A percentile compares a stretch with the other conserved stretches of the same genome.
Conservation (phyloP, 2,329 filamentous ascomycete genomes). For the Fusarium algeriense region DNA sequence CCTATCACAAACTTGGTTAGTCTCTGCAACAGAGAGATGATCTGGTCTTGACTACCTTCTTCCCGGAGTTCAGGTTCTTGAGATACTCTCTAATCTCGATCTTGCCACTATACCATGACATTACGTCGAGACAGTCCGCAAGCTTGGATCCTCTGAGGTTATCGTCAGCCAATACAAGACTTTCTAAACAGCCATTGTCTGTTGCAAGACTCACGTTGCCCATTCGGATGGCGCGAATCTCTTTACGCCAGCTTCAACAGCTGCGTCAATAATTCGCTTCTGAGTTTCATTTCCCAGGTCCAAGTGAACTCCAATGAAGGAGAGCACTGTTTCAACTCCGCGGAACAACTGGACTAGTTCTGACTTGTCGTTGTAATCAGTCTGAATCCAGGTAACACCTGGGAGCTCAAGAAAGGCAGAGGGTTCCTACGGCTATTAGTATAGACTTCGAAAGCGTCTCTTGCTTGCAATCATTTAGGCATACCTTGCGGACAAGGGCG, state of each 20-base stretch:
- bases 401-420: not conserved
- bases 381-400: not conserved
- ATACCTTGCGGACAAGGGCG: not conserved
- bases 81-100: not conserved
- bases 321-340: conserved; percentile 3
- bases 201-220: not conserved
- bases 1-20: accelerated
- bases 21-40: accelerated
- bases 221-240: conserved; percentile 18
- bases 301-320: conserved; percentile 1
- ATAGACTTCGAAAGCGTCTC: accelerated
- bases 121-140: not conserved
- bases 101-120: conserved; percentile 17
- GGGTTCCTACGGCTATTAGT: not conserved
- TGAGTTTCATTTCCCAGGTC: not conserved
- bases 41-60: accelerated
- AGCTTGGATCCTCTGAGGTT: not conserved
- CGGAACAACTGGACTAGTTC: not conserved
- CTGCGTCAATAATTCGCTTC: conserved; percentile 12
- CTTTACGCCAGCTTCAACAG: not conserved
- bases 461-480: accelerated
- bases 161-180: not conserved
- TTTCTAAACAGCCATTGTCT: too few species aligned
- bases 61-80: not conserved
- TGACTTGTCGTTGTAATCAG: not conserved